Conservation (phyloP, 768 basidiomycete species). For the Hericium coralloides region DNA sequence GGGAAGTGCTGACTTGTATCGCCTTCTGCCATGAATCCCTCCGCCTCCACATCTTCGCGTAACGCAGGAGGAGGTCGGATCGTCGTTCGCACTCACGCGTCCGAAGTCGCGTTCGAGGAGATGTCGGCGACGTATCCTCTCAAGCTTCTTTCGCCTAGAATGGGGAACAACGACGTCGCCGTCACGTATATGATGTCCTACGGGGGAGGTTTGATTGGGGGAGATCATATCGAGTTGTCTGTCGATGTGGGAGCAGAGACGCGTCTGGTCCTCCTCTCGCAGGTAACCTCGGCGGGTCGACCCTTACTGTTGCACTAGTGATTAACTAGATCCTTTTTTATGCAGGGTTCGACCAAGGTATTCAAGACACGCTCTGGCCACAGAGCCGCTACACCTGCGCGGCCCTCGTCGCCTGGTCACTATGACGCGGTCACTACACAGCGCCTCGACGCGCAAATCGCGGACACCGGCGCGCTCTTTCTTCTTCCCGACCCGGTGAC, state of each 20-base stretch:
- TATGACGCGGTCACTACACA: constrained; percentile 43
- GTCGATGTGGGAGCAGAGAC: constrained; percentile 50
- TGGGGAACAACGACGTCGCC: constrained; percentile 41
- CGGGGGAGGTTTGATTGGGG: constrained; percentile 87
- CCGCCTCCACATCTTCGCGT: neutral
- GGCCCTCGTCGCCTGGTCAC: neutral
- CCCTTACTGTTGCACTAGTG: too few relatives aligned
- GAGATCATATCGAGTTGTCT: constrained; percentile 62
- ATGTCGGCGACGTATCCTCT: constrained; percentile 79
- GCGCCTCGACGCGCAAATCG: constrained; percentile 48
- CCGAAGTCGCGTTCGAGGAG: constrained; percentile 57
- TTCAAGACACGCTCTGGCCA: constrained; percentile 73
- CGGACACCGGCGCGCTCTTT: constrained; percentile 49
- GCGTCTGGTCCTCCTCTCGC: constrained; percentile 70
- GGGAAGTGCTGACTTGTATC: too few relatives aligned
- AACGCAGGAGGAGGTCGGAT: constrained; percentile 51
- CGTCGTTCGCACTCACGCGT: constrained; percentile 40
- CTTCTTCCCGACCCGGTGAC: constrained; percentile 91
- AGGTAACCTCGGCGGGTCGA: constrained; percentile 35
- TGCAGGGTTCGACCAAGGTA: constrained; percentile 87
- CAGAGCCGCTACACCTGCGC: constrained; percentile 33
- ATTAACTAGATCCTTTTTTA: neutral
- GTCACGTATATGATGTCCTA: constrained; percentile 79
- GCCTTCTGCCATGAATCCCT: neutral
- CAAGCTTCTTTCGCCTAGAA: constrained; percentile 74